Evolutionary conservation across 805 yeast species (phyloP).

Genomic region (Candida railenensis): DNA sequence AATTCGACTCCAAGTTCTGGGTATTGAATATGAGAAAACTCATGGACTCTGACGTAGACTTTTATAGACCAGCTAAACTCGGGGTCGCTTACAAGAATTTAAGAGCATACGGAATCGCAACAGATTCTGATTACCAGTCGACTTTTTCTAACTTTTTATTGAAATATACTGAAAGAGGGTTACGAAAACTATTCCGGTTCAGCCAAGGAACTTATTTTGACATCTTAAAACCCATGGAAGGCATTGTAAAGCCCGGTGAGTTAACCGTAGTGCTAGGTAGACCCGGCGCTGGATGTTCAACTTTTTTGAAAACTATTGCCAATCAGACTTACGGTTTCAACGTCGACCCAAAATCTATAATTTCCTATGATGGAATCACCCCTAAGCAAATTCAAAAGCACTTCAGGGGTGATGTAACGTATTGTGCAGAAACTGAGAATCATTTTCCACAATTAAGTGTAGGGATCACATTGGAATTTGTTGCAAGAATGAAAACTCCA

Average conservation of each 20-base stretch:
- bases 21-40: constrained; percentile 56
- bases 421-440: constrained; percentile 64
- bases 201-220: constrained; percentile 30
- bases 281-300: constrained; percentile 82
- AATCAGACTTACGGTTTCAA: constrained; percentile 63
- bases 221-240: constrained; percentile 67
- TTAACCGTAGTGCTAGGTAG: constrained; percentile 72
- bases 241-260: constrained; percentile 59
- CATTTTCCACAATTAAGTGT: constrained; percentile 72
- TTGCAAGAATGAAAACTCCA: constrained; percentile 63
- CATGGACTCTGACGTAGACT: constrained; percentile 49
- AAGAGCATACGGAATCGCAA: constrained; percentile 57
- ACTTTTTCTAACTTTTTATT: constrained; percentile 41
- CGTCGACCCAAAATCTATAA: constrained; percentile 43
- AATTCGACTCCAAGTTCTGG: constrained; percentile 58
- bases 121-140: constrained; percentile 60
- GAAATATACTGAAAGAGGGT: constrained; percentile 7
- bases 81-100: constrained; percentile 56
- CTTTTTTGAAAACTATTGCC: constrained; percentile 62
- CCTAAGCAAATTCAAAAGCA: constrained; percentile 50
- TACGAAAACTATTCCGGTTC: background rate
- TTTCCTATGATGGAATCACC: constrained; percentile 54
- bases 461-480: constrained; percentile 61
- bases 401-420: constrained; percentile 68
- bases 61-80: constrained; percentile 54